Percentiles rank a stretch among this genome's conserved stretches.
These are phyloP conservation scores for Saprolegnia parasitica DNA, from an alignment of 352 stramenopile species.

Conservation along the genomic window DNA sequence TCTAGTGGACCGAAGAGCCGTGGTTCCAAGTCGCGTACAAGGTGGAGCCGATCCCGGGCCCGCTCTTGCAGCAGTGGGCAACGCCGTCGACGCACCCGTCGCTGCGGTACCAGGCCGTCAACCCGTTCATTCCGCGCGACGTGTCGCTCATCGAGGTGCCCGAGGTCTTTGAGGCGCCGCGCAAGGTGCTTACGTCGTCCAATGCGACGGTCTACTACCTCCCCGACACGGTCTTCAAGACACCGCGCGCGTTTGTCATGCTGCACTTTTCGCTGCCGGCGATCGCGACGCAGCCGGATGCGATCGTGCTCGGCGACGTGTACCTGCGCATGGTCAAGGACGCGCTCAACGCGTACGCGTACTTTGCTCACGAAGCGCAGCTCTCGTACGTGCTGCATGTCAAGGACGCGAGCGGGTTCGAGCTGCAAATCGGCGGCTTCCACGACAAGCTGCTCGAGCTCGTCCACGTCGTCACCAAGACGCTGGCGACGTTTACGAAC, in stretches of 20 bases:
- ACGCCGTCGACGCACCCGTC: conserved; percentile 36
- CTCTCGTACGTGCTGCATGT: conserved; percentile 63
- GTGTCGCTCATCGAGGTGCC: conserved; percentile 48
- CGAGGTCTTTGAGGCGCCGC: conserved; percentile 34
- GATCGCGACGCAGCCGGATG: conserved; percentile 37
- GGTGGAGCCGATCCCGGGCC: conserved; percentile 34
- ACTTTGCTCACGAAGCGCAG: conserved; percentile 67
- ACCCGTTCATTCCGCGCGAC: conserved; percentile 67
- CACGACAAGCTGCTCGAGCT: conserved; percentile 69
- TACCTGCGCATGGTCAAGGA: conserved; percentile 63
- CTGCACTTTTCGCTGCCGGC: conserved; percentile 53
- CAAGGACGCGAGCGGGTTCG: conserved; percentile 49
- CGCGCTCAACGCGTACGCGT: conserved; percentile 65
- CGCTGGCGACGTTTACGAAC: conserved; percentile 40
- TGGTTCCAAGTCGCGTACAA: conserved; percentile 68
- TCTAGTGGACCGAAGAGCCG: conserved; percentile 37
- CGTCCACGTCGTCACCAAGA: conserved; percentile 53
- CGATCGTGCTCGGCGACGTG: conserved; percentile 47
- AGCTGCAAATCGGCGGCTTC: conserved; percentile 69
- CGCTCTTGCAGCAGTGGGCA: conserved; percentile 41
- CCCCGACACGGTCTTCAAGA: conserved; percentile 50
- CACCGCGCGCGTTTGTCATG: conserved; percentile 51
- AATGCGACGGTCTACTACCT: conserved; percentile 51
- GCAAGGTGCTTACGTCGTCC: conserved; percentile 25
- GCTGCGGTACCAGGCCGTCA: conserved; percentile 51